Evolutionary conservation across 2,329 filamentous ascomycete species (phyloP).

Genomic region (Nigrograna mackinnonii): DNA sequence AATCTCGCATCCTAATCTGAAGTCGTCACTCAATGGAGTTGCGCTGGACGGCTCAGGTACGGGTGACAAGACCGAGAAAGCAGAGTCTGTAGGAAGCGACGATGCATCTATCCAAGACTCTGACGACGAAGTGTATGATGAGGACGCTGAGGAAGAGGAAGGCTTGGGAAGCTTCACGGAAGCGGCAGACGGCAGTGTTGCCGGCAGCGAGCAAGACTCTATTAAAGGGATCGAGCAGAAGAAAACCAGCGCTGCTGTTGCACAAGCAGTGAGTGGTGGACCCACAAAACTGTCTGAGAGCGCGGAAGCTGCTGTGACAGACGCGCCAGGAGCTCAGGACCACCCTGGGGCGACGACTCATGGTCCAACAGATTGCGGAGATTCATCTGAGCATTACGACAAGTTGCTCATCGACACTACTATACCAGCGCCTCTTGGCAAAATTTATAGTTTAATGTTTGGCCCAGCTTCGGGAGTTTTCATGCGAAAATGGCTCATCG

Average conservation of each 20-base stretch:
- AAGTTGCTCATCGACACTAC: constrained; percentile 83
- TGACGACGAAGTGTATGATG: constrained; percentile 77
- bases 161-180: constrained; percentile 66
- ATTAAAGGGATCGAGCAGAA: constrained; percentile 63
- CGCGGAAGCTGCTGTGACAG: constrained; percentile 43
- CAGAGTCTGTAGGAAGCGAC: constrained; percentile 61
- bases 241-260: constrained; percentile 68
- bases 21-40: constrained; percentile 89
- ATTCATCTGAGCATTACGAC: constrained; percentile 79
- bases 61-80: constrained; percentile 90
- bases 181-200: constrained; percentile 56
- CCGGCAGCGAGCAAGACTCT: constrained; percentile 54
- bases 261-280: constrained; percentile 44
- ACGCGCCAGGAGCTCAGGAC: constrained; percentile 56
- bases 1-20: constrained; percentile 87
- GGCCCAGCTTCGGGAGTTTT: constrained; percentile 78
- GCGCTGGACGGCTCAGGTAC: constrained; percentile 73
- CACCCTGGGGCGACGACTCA: constrained; percentile 87
- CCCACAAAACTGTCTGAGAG: constrained; percentile 41
- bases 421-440: constrained; percentile 85
- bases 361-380: constrained; percentile 81
- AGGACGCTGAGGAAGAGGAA: constrained; percentile 77
- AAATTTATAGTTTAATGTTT: constrained; percentile 87
- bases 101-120: constrained; percentile 63
- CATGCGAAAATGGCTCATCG: constrained; percentile 83